phyloP scores from a whole-genome alignment of 345 rosid genomes.

The Moringa oleifera region DNA sequence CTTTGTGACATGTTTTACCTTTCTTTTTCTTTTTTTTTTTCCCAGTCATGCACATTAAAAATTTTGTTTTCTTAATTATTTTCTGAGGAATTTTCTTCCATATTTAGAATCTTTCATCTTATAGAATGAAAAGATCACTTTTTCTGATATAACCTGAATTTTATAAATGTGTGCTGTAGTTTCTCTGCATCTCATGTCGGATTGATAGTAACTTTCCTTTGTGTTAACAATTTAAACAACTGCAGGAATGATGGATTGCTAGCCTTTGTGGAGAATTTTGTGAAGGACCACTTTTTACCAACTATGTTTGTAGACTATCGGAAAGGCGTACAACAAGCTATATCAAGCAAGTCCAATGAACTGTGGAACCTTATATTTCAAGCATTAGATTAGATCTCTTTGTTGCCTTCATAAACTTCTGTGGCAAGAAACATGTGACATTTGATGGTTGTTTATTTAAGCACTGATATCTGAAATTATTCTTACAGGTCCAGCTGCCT shows the following conservation, averaged over 20 bases:
- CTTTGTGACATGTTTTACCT: not conserved
- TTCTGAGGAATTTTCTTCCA: not conserved
- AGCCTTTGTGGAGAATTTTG: slow-evolving; percentile 90
- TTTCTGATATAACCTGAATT: not conserved
- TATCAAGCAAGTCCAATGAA: slow-evolving; percentile 74
- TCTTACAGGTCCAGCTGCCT: slow-evolving; percentile 91
- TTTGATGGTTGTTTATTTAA: not conserved
- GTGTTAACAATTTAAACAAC: slow-evolving; percentile 9
- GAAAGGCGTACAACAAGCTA: slow-evolving; percentile 97
- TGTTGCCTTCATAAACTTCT: too few species aligned
- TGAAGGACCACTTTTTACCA: slow-evolving; percentile 95
- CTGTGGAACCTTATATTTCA: not conserved
- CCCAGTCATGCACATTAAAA: too few species aligned
- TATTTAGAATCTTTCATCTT: not conserved
- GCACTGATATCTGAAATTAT: slow-evolving; percentile 13
- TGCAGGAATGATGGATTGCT: slow-evolving; percentile 95
- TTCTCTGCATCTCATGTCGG: slow-evolving; percentile 3
- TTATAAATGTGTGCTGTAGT: not conserved
- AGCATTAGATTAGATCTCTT: not conserved
- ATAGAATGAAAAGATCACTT: not conserved
- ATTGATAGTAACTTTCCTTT: slow-evolving; percentile 2
- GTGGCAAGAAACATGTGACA: too few species aligned
- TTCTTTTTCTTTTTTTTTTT: too few species aligned
- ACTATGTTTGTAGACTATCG: slow-evolving; percentile 97
- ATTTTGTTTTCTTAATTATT: too few species aligned